Evolutionary conservation across 371 early-diverging fungal species (phyloP), one percentile per base, ranked within the genome.

Genomic region (Basidiobolus meristosporus): DNA sequence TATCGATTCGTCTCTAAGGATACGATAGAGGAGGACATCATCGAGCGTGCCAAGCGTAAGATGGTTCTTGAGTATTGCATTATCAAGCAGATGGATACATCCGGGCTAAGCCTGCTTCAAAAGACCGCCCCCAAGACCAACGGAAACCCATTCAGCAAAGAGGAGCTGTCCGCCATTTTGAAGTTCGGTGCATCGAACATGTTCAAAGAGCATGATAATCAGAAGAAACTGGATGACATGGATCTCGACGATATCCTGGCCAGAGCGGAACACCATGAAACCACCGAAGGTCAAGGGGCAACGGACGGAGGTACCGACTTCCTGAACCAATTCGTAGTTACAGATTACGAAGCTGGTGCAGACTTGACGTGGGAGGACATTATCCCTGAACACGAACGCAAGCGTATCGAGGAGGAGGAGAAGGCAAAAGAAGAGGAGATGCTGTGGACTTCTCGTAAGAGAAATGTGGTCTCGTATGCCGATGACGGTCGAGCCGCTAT

Each of bases 31-130:
- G 98, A 98, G 57, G 88, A 88, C 28, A 90, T 99, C 45, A 68
- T 97, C 36, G 92, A 97, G 54, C 82, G 97, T 9, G 98, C 98
- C 28, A 96, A 95, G 55, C 71, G 88, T 48, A 98, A 98, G 56
- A 93, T 92, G 93, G 93, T 98, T 14, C 65, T 98, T 1, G 98
- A 96, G 53, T 90, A 93, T 62, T 86, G 83, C 51, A 82, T 98
- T 50, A 96, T 98, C 59, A 88, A 87, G 48, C 84, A 88, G 48
- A 93, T 98, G 96, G 95, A 96, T 51, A 92, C 92, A 0, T 87
- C 92, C 1, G 92, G 91, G 2, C 60, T 68, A 36, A 70, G 70
- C 14, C 54, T 82, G 5, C 45, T 74, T 28, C 64, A 67, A 36
- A 69, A 72, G 59, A 18, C 29, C 9, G 21, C 53, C 11, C 29